These are phyloP conservation scores for Solanum sejunctum DNA, from an alignment of 257 asterid genomes.

Conservation along the genomic window DNA sequence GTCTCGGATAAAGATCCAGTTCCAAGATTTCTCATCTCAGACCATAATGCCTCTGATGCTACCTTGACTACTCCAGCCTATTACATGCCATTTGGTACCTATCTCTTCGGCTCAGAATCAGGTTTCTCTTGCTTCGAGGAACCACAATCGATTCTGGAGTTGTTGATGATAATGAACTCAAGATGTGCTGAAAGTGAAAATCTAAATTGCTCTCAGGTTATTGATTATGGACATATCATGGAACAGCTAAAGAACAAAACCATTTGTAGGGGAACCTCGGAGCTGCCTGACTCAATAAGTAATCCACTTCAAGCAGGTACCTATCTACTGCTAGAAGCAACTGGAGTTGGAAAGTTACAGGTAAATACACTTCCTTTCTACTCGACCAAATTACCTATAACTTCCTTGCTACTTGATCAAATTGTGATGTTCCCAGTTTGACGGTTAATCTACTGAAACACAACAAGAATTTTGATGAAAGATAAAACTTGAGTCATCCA, in stretches of 20 bases:
- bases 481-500: neutral
- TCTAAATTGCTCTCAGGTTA: neutral
- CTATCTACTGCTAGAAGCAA: conserved; percentile 4
- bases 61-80: neutral
- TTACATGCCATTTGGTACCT: conserved; percentile 13
- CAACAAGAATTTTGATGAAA: neutral
- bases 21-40: conserved; percentile 6
- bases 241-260: conserved; percentile 2
- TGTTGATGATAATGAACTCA: neutral
- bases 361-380: neutral
- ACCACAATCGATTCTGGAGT: conserved; percentile 5
- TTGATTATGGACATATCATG: conserved; percentile 6
- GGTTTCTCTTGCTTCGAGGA: conserved; percentile 20
- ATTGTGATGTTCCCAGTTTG: neutral
- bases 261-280: conserved; percentile 5
- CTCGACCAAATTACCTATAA: neutral
- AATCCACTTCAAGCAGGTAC: conserved; percentile 19
- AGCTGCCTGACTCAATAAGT: neutral
- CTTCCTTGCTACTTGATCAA: neutral
- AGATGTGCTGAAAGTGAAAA: neutral
- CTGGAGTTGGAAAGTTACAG: conserved; percentile 7
- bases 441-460: neutral
- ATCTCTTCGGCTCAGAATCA: conserved; percentile 10
- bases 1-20: conserved; percentile 12
- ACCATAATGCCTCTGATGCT: neutral